Conservation (phyloP, 768 basidiomycete genomes). For the Clavulina sp. region DNA sequence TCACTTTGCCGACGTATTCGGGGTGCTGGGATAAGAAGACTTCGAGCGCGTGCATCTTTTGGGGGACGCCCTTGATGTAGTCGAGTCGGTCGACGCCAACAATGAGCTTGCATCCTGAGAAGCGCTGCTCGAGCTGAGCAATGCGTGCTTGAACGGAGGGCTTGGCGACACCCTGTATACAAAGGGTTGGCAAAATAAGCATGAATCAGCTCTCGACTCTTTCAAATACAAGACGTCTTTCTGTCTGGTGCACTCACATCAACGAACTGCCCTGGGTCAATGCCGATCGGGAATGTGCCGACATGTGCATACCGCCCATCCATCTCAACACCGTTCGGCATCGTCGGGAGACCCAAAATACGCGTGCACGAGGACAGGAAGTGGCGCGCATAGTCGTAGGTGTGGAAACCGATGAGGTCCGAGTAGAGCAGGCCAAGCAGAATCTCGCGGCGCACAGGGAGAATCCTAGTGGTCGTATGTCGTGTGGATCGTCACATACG, state of each 20-base stretch:
- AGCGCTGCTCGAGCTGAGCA: constrained; percentile 67
- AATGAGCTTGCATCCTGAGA: constrained; percentile 89
- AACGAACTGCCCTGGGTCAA: constrained; percentile 84
- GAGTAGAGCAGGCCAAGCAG: constrained; percentile 91
- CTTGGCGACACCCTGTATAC: constrained; percentile 55
- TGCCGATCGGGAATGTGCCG: constrained; percentile 98
- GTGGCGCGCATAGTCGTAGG: constrained; percentile 98
- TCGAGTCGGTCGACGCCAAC: constrained; percentile 97
- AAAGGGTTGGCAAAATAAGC: no score
- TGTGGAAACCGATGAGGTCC: constrained; percentile 98
- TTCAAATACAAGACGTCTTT: neutral
- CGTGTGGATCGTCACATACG: constrained; percentile 7
- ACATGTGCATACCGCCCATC: constrained; percentile 91
- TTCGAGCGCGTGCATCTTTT: constrained; percentile 92
- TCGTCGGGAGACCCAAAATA: constrained; percentile 83
- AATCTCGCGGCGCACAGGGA: constrained; percentile 94
- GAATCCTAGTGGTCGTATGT: no score
- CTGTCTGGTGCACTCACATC: constrained; percentile 30
- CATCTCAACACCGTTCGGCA: constrained; percentile 97
- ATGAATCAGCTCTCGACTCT: neutral
- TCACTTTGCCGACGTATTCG: constrained; percentile 94
- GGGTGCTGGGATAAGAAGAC: constrained; percentile 94
- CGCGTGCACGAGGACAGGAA: constrained; percentile 97
- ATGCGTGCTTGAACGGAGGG: constrained; percentile 69
- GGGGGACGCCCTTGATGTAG: constrained; percentile 99